phyloP scores from a whole-genome alignment of 805 yeast species.

The Spathaspora arborariae region DNA sequence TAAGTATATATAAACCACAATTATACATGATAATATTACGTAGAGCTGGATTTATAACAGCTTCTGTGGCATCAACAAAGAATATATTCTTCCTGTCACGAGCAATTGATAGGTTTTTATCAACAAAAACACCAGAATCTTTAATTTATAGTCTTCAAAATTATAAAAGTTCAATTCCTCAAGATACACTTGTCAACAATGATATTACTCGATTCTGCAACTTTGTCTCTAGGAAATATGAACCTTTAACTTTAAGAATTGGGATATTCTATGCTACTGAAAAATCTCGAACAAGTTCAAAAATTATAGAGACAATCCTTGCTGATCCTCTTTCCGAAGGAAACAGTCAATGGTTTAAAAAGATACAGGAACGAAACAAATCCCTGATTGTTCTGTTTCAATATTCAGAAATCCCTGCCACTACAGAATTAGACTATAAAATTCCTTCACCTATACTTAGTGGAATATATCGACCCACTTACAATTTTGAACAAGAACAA shows the following conservation, averaged over 20 bases:
- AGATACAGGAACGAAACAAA: constrained; percentile 18
- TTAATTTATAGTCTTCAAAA: constrained; percentile 5
- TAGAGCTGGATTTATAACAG: neutral
- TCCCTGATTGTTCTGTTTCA: constrained; percentile 17
- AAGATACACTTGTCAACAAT: constrained; percentile 5
- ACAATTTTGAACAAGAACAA: constrained; percentile 1
- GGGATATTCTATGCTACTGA: constrained; percentile 33
- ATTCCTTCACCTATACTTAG: constrained; percentile 9
- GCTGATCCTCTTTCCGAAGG: constrained; percentile 38
- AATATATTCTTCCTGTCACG: neutral
- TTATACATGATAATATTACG: neutral
- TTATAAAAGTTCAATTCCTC: constrained; percentile 8
- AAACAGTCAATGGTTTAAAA: constrained; percentile 29
- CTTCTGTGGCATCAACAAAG: neutral
- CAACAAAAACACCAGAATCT: neutral
- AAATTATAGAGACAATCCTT: constrained; percentile 30
- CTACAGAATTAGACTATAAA: neutral
- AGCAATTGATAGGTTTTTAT: neutral
- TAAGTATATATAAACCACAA: neutral
- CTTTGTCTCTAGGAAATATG: neutral
- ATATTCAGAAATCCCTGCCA: constrained; percentile 7
- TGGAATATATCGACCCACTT: constrained; percentile 5
- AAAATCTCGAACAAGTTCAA: constrained; percentile 17
- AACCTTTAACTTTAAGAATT: constrained; percentile 18
- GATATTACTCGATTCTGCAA: constrained; percentile 6